These are phyloP conservation scores for Prunus davidiana DNA, from an alignment of 306 rosid genomes.

Conservation along the genomic window DNA sequence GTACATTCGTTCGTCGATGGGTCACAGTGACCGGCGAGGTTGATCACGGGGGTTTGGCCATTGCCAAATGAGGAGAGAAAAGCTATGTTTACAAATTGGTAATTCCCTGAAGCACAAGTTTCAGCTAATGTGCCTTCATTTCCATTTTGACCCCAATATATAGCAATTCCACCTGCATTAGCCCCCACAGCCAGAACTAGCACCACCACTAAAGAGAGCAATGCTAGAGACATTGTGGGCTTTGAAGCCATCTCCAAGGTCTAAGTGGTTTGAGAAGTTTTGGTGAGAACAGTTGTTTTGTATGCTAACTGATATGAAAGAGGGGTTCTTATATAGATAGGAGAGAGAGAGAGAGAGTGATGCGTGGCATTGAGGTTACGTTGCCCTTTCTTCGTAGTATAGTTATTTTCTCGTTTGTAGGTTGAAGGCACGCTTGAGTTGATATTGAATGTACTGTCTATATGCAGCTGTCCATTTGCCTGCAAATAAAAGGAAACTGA, in stretches of 20 bases:
- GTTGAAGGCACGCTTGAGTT: background rate
- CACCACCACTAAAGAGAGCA: background rate
- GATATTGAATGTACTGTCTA: background rate
- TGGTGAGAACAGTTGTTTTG: background rate
- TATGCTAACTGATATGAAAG: background rate
- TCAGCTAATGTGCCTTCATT: conserved; percentile 26
- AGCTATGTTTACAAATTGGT: conserved; percentile 27
- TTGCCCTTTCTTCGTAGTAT: background rate
- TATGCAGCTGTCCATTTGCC: background rate
- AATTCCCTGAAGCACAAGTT: conserved; percentile 32
- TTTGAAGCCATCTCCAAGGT: background rate
- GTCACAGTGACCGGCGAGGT: conserved; percentile 38
- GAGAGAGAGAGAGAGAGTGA: background rate
- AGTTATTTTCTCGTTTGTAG: background rate
- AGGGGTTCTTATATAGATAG: background rate
- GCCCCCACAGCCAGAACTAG: background rate
- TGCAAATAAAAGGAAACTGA: background rate
- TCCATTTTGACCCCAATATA: conserved; percentile 34
- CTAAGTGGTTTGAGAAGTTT: background rate
- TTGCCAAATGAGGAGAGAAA: conserved; percentile 31
- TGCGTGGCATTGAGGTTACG: background rate
- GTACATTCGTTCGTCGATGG: background rate
- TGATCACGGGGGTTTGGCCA: conserved; percentile 14
- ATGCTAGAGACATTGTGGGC: background rate
- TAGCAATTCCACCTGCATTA: conserved; percentile 25